A percentile compares a stretch with the other conserved stretches of the same genome.
Conservation (phyloP, 75 land plant genomes). For the Picea sitchensis region DNA sequence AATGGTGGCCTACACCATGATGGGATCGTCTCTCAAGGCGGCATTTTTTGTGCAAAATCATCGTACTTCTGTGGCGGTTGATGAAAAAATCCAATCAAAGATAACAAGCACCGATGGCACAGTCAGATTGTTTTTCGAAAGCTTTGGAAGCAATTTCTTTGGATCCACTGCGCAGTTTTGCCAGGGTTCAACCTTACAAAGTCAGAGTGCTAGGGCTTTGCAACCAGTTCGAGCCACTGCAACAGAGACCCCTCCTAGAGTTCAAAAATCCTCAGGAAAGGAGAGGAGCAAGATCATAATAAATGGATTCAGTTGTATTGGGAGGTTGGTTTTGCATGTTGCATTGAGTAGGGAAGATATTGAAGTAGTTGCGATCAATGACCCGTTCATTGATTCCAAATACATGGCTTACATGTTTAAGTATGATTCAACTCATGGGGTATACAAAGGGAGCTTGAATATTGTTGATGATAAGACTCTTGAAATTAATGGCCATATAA, state of each 20-base stretch:
- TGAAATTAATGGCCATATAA: no score
- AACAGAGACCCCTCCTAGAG: conserved; percentile 39
- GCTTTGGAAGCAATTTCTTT: no score
- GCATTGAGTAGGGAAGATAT: conserved; percentile 80
- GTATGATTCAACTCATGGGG: no score
- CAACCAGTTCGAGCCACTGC: conserved; percentile 34
- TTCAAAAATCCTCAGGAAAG: conserved; percentile 30
- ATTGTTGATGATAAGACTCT: no score
- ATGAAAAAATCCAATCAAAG: neutral
- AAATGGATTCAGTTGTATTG: conserved; percentile 41
- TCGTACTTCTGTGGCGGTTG: neutral
- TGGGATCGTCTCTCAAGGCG: neutral
- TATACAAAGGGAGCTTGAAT: no score
- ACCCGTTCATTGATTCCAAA: conserved; percentile 89
- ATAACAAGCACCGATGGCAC: neutral
- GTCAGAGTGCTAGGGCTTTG: conserved; percentile 1
- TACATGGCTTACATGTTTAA: conserved; percentile 66
- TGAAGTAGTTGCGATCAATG: conserved; percentile 93
- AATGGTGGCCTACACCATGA: no score
- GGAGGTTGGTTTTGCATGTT: conserved; percentile 77
- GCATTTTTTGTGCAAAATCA: neutral
- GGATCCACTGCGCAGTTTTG: neutral
- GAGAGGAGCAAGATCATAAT: conserved; percentile 52
- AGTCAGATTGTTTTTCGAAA: no score
- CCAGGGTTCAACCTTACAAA: conserved; percentile 3